These are phyloP conservation scores for Rhodosporidiobolus odoratus DNA, from an alignment of 768 basidiomycete genomes.

Conservation along the genomic window DNA sequence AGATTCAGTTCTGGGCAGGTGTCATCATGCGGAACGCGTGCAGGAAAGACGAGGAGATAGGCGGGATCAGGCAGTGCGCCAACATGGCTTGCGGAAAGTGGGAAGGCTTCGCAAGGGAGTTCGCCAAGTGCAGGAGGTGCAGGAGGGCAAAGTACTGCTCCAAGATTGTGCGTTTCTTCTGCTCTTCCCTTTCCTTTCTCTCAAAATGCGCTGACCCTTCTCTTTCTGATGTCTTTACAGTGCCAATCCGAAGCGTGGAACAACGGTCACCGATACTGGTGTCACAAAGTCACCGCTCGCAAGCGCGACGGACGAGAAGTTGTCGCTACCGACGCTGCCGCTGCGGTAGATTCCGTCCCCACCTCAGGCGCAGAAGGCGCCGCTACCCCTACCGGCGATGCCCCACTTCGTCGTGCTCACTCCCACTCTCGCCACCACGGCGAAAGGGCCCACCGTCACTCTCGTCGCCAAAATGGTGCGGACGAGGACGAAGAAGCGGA, in stretches of 20 bases:
- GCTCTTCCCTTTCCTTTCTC: neutral
- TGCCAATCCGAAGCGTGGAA: conserved; percentile 96
- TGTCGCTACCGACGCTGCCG: neutral
- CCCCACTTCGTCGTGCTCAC: neutral
- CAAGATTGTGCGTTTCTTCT: conserved; percentile 62
- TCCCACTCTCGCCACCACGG: neutral
- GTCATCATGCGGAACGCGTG: conserved; percentile 99
- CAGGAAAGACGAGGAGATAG: conserved; percentile 85
- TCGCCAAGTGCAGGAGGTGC: conserved; percentile 93
- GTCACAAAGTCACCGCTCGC: conserved; percentile 20
- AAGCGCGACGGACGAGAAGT: neutral
- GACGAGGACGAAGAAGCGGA: neutral
- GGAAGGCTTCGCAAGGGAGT: conserved; percentile 88
- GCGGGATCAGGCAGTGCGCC: conserved; percentile 94
- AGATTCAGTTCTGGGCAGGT: conserved; percentile 98
- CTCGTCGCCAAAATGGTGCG: neutral
- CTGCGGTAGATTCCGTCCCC: neutral
- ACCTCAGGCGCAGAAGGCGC: neutral
- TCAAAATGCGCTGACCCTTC: neutral
- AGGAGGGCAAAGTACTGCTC: conserved; percentile 98
- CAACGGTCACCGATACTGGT: conserved; percentile 77
- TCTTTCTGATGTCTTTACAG: neutral
- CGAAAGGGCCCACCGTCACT: conserved; percentile 12
- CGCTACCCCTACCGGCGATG: neutral
- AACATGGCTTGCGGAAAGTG: conserved; percentile 96